A percentile compares a stretch with the other conserved stretches of the same genome.
Evolutionary conservation across 768 basidiomycete genomes (phyloP).

Genomic region (Pulveroboletus ravenelii): DNA sequence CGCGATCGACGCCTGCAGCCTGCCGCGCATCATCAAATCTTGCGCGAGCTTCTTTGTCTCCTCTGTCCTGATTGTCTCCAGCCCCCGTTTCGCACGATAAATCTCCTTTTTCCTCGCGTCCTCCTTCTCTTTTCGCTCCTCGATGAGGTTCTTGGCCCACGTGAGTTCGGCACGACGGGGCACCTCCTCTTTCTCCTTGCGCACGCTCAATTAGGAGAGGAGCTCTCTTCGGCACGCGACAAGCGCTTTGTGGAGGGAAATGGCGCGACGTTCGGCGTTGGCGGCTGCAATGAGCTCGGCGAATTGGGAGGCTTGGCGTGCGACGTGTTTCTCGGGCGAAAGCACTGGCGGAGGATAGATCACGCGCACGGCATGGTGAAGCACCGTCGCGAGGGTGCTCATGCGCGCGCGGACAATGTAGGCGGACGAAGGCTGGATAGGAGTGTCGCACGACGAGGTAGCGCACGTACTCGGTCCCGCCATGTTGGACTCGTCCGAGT

Average conservation of each 20-base stretch:
- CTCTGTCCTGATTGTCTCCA: slow-evolving; percentile 51
- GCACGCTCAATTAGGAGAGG: slow-evolving; percentile 73
- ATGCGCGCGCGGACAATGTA: slow-evolving; percentile 76
- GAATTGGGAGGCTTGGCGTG: slow-evolving; percentile 48
- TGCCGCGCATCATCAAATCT: slow-evolving; percentile 74
- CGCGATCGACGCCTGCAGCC: slow-evolving; percentile 64
- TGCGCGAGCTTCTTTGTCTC: slow-evolving; percentile 89
- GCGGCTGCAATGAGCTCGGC: slow-evolving; percentile 57
- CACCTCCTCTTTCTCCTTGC: slow-evolving; percentile 87
- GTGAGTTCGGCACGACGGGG: slow-evolving; percentile 67
- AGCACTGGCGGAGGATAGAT: slow-evolving; percentile 44
- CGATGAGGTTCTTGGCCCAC: slow-evolving; percentile 66
- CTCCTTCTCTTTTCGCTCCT: slow-evolving; percentile 55
- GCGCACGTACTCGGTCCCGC: slow-evolving; percentile 15
- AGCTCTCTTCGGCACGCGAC: slow-evolving; percentile 83
- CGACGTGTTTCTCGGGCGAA: slow-evolving; percentile 40
- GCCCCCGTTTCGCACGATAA: slow-evolving; percentile 68
- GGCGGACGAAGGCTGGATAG: slow-evolving; percentile 66
- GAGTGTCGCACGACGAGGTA: slow-evolving; percentile 34
- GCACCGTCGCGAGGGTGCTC: slow-evolving; percentile 63
- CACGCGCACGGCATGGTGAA: slow-evolving; percentile 62
- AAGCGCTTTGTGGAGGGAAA: slow-evolving; percentile 71
- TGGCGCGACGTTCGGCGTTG: slow-evolving; percentile 71
- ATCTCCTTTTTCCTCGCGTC: slow-evolving; percentile 64
- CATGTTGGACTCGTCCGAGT: slow-evolving; percentile 32